Percentiles rank a stretch among this genome's conserved stretches.
Conservation (phyloP, 768 basidiomycete genomes). For the Mycena galericulata region DNA sequence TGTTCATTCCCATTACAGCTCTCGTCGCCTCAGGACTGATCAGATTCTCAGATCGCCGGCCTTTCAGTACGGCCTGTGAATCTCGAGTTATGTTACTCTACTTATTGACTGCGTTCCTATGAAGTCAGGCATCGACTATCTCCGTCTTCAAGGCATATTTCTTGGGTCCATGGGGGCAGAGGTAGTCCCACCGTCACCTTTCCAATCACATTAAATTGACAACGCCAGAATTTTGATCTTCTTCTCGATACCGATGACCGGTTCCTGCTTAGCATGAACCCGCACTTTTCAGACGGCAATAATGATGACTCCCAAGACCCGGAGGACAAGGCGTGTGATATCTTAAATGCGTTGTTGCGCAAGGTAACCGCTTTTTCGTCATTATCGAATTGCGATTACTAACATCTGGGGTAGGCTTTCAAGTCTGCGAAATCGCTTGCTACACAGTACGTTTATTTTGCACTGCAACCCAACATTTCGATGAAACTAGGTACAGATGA, state of each 20-base stretch:
- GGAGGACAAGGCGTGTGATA: neutral
- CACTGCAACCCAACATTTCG: neutral
- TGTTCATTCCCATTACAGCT: neutral
- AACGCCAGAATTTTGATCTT: slow-evolving; percentile 4
- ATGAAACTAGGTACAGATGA: neutral
- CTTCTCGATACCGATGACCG: slow-evolving; percentile 15
- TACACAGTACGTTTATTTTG: neutral
- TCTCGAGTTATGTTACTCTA: neutral
- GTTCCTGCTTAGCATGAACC: slow-evolving; percentile 11
- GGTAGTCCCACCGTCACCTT: neutral
- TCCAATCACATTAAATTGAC: neutral
- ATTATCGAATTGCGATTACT: neutral
- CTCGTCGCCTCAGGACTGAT: too few relatives aligned
- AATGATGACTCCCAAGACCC: too few relatives aligned
- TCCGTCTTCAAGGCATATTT: neutral
- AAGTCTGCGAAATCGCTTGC: slow-evolving; percentile 2
- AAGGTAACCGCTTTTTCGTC: neutral
- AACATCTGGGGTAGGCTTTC: neutral
- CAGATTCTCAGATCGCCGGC: slow-evolving; percentile 6
- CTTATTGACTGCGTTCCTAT: too few relatives aligned
- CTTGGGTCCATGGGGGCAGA: neutral
- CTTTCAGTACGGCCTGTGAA: neutral
- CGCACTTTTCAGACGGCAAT: too few relatives aligned
- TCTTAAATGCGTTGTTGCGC: slow-evolving; percentile 9
- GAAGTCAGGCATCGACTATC: slow-evolving; percentile 11